Evolutionary conservation across 306 rosid genomes (phyloP).

Genomic region (Gleditsia sinensis): DNA sequence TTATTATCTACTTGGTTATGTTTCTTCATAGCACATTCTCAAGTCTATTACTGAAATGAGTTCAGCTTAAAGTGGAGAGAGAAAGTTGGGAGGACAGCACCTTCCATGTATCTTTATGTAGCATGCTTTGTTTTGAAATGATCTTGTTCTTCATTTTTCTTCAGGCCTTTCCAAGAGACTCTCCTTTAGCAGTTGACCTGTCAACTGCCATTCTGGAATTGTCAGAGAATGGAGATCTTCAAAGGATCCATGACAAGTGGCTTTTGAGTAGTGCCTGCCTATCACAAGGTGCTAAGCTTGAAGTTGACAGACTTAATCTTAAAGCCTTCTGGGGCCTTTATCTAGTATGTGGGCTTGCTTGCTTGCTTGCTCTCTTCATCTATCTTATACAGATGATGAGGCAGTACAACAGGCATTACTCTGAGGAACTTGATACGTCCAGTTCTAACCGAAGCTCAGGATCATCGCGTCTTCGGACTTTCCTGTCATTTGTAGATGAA

Average conservation of each 20-base stretch:
- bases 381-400: conserved; percentile 59
- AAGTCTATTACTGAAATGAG: background rate
- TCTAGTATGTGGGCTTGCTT: conserved; percentile 67
- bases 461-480: conserved; percentile 55
- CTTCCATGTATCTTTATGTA: background rate
- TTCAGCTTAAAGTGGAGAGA: background rate
- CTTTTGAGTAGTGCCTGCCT: conserved; percentile 71
- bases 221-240: conserved; percentile 85
- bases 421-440: conserved; percentile 46
- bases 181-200: conserved; percentile 86
- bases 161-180: conserved; percentile 89
- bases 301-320: conserved; percentile 80
- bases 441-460: conserved; percentile 36
- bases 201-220: conserved; percentile 82
- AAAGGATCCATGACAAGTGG: conserved; percentile 99
- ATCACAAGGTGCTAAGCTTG: conserved; percentile 65
- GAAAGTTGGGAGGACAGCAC: background rate
- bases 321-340: conserved; percentile 89
- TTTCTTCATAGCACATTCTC: background rate
- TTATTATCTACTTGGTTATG: background rate
- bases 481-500: conserved; percentile 75
- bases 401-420: conserved; percentile 58
- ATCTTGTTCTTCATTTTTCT: conserved; percentile 21
- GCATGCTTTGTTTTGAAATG: background rate
- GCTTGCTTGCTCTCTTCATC: conserved; percentile 69